phyloP scores from a whole-genome alignment of 371 early-diverging fungal species.

The Coemansia sp. region DNA sequence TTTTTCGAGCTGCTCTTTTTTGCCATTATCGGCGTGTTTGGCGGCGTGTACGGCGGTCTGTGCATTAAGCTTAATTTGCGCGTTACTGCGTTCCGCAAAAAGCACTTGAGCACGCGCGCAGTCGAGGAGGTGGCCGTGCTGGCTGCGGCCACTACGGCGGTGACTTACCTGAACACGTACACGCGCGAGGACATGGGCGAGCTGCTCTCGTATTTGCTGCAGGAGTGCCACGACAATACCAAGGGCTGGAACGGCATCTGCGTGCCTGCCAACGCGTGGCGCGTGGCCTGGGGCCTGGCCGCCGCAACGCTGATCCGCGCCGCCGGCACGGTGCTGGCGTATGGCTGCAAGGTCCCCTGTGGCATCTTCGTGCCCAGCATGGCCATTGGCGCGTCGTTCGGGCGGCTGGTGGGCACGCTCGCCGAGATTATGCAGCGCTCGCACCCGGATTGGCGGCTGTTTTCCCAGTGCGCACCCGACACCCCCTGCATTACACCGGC shows the following conservation, averaged over 20 bases:
- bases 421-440: constrained; percentile 66
- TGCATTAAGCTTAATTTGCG: constrained; percentile 70
- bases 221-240: constrained; percentile 66
- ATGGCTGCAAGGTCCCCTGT: constrained; percentile 82
- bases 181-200: constrained; percentile 74
- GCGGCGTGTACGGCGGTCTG: constrained; percentile 85
- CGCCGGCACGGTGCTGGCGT: constrained; percentile 69
- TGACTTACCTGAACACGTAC: constrained; percentile 76
- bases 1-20: constrained; percentile 85
- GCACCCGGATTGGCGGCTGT: constrained; percentile 69
- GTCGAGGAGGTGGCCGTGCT: constrained; percentile 73
- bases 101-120: constrained; percentile 54
- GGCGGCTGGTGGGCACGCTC: constrained; percentile 87
- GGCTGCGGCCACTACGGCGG: constrained; percentile 68
- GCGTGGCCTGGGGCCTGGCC: constrained; percentile 52
- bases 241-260: constrained; percentile 62
- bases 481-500: constrained; percentile 90
- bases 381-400: constrained; percentile 88
- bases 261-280: constrained; percentile 50
- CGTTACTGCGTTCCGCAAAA: constrained; percentile 63
- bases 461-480: constrained; percentile 75
- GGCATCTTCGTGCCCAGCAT: constrained; percentile 93
- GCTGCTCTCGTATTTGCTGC: constrained; percentile 73
- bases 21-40: constrained; percentile 76
- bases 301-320: constrained; percentile 68